These are phyloP conservation scores for Fusarium coicis DNA, from an alignment of 2,329 filamentous ascomycete species.

Conservation along the genomic window DNA sequence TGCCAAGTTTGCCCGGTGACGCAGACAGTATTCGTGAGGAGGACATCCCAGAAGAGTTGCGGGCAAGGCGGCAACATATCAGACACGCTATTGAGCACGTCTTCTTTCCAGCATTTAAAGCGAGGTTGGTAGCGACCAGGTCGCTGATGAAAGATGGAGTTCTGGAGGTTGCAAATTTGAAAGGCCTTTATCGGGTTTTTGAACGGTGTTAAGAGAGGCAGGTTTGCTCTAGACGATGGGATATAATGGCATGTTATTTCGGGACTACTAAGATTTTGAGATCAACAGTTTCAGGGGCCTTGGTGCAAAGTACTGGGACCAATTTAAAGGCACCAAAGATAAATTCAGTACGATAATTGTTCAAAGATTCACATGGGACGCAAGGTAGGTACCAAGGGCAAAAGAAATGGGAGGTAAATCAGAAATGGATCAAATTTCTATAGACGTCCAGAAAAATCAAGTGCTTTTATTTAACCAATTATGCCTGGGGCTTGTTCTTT, in stretches of 20 bases:
- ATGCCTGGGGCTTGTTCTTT: slow-evolving; percentile 60
- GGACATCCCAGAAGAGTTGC: slow-evolving; percentile 60
- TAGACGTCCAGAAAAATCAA: not conserved
- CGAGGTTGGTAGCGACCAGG: slow-evolving; percentile 83
- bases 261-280: slow-evolving; percentile 1
- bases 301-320: slow-evolving; percentile 3
- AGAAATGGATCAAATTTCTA: not conserved
- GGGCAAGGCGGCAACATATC: slow-evolving; percentile 74
- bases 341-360: not conserved
- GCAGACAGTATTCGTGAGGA: slow-evolving; percentile 50
- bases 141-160: slow-evolving; percentile 78
- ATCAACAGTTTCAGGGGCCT: not conserved
- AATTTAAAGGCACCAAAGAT: not conserved
- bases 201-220: slow-evolving; percentile 77
- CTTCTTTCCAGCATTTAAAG: slow-evolving; percentile 89
- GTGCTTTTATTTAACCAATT: slow-evolving; percentile 22
- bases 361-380: not conserved
- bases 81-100: slow-evolving; percentile 81
- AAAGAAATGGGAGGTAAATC: not conserved
- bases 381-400: not conserved
- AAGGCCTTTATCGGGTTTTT: slow-evolving; percentile 93
- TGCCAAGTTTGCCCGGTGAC: slow-evolving; percentile 65
- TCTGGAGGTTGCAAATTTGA: slow-evolving; percentile 89
- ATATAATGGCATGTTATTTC: not conserved
- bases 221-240: not conserved